Base-by-base conservation (phyloP, 2,329 filamentous ascomycete species). In the Aspergillus vadensis region DNA sequence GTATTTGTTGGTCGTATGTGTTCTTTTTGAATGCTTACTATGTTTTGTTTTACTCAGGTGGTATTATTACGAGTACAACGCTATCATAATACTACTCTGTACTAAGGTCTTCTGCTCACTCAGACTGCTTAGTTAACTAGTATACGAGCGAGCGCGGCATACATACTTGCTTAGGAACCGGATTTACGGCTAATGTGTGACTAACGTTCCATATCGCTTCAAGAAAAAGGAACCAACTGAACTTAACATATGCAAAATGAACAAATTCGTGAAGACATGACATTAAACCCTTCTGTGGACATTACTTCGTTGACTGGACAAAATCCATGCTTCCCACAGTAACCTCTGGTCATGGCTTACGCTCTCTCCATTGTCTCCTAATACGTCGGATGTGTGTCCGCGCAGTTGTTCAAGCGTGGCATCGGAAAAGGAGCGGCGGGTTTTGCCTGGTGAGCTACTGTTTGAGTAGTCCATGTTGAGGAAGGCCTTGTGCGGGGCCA, bases 251-350 rank as follows among this genome's bases (percentile, higher is more conserved):
- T 17, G 32, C 5, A 36, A 6, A 36, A 19, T 19, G 17, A 30
- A 17, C 8, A 30, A 32, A n/a, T 50, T 49, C 47, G n/a, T 50
- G 32, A 50, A 32, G 25, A 32, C 25, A 30, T 50, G 25, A 32
- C 25, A 30, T 32, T 54, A 67, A 19, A 30, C 27, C 51, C 56
- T 57, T 25, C 38, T 50, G 17, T 53, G 63, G 39, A 60, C 52
- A 44, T 50, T 57, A 47, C 63, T 57, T 30, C 62, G 57, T 38
- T 60, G 56, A 56, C 67, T 63, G 12, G 75, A 69, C 48, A 76
- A 65, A 21, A 77, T 73, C 76, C 76, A 77, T 38, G 70, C 70
- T 63, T 77, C 73, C 77, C 77, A 79, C 41, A 77, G 59, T 38
- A 67, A 62, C 17, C 69, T 63, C 61, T 77, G 75, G 6, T 72